Evolutionary conservation across 768 basidiomycete species (phyloP), one percentile per base, ranked within the genome.

Genomic region (Nidula microcarpa): DNA sequence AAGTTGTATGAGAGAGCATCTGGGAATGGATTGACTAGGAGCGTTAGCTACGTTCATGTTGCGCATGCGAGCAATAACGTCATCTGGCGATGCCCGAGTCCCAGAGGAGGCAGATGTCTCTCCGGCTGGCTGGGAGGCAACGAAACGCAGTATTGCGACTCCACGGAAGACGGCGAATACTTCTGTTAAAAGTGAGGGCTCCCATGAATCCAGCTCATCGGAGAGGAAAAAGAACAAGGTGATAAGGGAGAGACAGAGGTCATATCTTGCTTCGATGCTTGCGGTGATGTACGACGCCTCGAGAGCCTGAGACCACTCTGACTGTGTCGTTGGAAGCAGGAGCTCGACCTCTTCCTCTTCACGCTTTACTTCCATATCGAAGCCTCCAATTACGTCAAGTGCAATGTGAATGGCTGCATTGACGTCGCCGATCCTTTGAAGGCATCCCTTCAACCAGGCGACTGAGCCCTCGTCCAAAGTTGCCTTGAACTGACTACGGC

Each of bases 91-190:
- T 65, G 54, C 13, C 68, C 65, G 33, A 65, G 68, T 23, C 61
- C 61, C 37, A 50, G 43, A 13, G 59, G 56, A 54, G 55, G 61
- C 43, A 11, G 53, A 33, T 10, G 52, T 7, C 54, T 37, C 41
- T 51, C 33, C 73, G n/a, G 78, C 78, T 49, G 87, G 82, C 60
- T 86, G 87, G 47, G 74, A 74, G 13, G 77, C 70, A 46, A 85
- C 72, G 53, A 77, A 79, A 30, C 83, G 86, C 16, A 91, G 72
- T 74, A 89, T 86, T 18, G 86, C 82, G 18, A 89, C 70, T 11
- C 87, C 88, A n/a, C 89, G 79, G 59, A 87, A 91, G 30, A 91
- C 83, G 6, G 87, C 87, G 65, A 92, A 86, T 18, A 90, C 79
- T 63, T 91, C 88, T 7, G 82, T 84, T 46, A 89, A 66, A 30